Percentiles rank a stretch among this genome's conserved stretches.
These are phyloP conservation scores for Tylopilus sp. DNA, from an alignment of 768 basidiomycete species.

Conservation along the genomic window DNA sequence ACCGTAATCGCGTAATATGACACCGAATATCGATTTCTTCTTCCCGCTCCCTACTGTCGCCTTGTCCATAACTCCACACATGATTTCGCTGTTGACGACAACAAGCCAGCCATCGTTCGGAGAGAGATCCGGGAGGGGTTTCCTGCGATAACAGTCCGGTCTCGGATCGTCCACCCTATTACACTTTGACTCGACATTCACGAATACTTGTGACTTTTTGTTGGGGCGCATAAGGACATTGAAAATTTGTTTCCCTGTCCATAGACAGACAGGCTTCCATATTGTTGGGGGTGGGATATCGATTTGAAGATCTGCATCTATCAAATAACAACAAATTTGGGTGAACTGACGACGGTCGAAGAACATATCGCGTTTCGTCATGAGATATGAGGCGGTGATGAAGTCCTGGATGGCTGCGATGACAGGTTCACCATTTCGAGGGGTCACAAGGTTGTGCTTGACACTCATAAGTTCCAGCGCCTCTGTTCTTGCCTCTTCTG, in stretches of 20 bases:
- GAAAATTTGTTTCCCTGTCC: conserved; percentile 99
- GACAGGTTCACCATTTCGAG: conserved; percentile 97
- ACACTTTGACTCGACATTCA: conserved; percentile 96
- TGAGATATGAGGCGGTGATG: conserved; percentile 95
- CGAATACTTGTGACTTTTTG: conserved; percentile 71
- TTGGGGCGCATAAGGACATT: conserved; percentile 96
- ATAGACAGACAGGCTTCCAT: conserved; percentile 86
- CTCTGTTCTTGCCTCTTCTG: conserved; percentile 96
- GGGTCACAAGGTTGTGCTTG: conserved; percentile 95
- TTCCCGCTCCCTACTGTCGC: conserved; percentile 96
- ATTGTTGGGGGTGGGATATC: conserved; percentile 95
- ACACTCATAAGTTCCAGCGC: conserved; percentile 97
- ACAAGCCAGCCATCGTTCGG: conserved; percentile 99
- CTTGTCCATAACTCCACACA: conserved; percentile 99
- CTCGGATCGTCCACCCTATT: conserved; percentile 82
- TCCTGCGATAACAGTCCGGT: conserved; percentile 58
- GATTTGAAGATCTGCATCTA: conserved; percentile 87
- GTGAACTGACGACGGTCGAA: conserved; percentile 93
- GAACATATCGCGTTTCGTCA: conserved; percentile 90
- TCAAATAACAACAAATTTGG: conserved; percentile 93
- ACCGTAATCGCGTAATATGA: conserved; percentile 96
- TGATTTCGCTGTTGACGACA: conserved; percentile 95
- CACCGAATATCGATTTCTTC: conserved; percentile 98
- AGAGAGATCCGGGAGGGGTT: conserved; percentile 75
- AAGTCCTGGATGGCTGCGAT: conserved; percentile 99